Conservation (phyloP, 257 asterid genomes). For the Nicotiana obtusifolia region DNA sequence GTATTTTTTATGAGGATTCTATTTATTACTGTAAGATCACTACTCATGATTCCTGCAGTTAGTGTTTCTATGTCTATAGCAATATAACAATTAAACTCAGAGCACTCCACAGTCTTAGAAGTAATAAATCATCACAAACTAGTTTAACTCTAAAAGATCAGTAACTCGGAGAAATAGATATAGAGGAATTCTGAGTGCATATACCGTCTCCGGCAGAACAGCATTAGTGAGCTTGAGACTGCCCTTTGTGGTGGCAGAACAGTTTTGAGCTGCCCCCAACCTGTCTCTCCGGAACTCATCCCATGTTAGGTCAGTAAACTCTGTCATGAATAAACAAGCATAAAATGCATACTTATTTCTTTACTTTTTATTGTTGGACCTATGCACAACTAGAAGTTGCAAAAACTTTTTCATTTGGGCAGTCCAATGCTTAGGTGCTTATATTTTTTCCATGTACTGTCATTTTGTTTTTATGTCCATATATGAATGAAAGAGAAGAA, state of each 20-base stretch:
- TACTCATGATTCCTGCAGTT: too few relatives aligned
- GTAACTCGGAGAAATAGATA: neutral
- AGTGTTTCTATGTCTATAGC: neutral
- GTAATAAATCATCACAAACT: neutral
- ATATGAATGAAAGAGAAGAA: neutral
- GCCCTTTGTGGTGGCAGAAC: constrained; percentile 86
- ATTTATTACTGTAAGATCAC: too few relatives aligned
- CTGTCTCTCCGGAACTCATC: constrained; percentile 69
- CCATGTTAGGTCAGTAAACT: constrained; percentile 91
- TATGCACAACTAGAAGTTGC: neutral
- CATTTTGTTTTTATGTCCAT: neutral
- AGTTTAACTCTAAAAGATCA: constrained; percentile 5
- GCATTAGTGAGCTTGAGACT: constrained; percentile 61
- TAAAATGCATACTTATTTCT: neutral
- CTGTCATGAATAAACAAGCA: constrained; percentile 34
- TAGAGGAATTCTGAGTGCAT: neutral
- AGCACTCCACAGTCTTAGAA: neutral
- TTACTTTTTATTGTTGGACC: too few relatives aligned
- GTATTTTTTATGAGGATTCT: too few relatives aligned
- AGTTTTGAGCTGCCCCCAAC: constrained; percentile 95
- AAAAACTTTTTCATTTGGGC: neutral
- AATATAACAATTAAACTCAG: neutral
- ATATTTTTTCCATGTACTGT: neutral
- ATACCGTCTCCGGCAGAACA: constrained; percentile 65
- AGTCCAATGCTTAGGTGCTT: neutral